Conservation (phyloP, 768 basidiomycete genomes). For the Myochromella boudieri region DNA sequence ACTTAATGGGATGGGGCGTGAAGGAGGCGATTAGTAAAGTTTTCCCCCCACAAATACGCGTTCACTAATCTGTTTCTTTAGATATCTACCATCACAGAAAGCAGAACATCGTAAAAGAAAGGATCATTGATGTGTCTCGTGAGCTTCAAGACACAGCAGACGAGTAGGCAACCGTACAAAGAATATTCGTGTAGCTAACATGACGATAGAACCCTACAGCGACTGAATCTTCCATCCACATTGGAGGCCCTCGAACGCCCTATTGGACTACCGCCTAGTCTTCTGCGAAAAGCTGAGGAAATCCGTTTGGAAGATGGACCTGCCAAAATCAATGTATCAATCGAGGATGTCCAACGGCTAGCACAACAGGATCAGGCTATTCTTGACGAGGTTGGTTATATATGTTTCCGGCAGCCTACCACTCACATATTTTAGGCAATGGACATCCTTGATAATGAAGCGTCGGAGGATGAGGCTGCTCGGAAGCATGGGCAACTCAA, state of each 20-base stretch:
- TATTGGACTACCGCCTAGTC: conserved; percentile 83
- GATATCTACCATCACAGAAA: conserved; percentile 89
- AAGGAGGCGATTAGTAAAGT: conserved; percentile 80
- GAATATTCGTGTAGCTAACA: not conserved
- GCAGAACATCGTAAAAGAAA: conserved; percentile 65
- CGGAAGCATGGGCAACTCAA: conserved; percentile 48
- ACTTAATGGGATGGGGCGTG: conserved; percentile 84
- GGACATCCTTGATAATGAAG: conserved; percentile 89
- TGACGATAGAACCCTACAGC: conserved; percentile 56
- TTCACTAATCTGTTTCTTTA: conserved; percentile 22
- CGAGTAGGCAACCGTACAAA: conserved; percentile 44
- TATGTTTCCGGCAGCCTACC: not conserved
- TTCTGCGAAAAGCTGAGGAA: conserved; percentile 84
- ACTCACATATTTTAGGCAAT: conserved; percentile 56
- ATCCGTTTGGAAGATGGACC: conserved; percentile 79
- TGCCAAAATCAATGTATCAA: conserved; percentile 62
- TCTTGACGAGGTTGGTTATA: conserved; percentile 66
- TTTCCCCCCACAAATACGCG: not conserved
- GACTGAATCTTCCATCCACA: conserved; percentile 78
- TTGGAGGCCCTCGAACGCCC: conserved; percentile 87
- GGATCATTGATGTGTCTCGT: conserved; percentile 58
- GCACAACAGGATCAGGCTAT: conserved; percentile 58
- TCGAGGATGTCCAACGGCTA: conserved; percentile 72
- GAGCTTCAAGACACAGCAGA: conserved; percentile 62
- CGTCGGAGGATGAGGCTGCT: conserved; percentile 76